phyloP scores from a whole-genome alignment of 805 yeast genomes.

The Metschnikowia reukaufii region DNA sequence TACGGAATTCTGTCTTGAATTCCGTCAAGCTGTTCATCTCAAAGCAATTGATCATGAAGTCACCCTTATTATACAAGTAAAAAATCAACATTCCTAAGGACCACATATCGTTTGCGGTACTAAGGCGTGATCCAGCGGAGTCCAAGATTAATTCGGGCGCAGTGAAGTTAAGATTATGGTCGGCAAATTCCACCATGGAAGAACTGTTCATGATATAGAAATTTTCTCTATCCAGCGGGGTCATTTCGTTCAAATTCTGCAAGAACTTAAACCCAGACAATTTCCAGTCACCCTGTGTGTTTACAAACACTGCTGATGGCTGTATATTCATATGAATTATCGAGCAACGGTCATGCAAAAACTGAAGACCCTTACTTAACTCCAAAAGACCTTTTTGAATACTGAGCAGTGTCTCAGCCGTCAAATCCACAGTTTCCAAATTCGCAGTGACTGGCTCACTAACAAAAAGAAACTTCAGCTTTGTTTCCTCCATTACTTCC shows the following conservation, averaged over 20 bases:
- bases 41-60: conserved; percentile 40
- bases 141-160: conserved; percentile 85
- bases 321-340: conserved; percentile 75
- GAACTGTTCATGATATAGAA: conserved; percentile 71
- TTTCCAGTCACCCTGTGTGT: conserved; percentile 92
- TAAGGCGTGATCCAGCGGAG: conserved; percentile 45
- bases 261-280: conserved; percentile 64
- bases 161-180: conserved; percentile 66
- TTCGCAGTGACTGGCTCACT: conserved; percentile 73
- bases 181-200: conserved; percentile 76
- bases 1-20: conserved; percentile 54
- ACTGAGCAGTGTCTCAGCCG: conserved; percentile 62
- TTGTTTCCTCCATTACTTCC: conserved; percentile 89
- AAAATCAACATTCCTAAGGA: conserved; percentile 77
- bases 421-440: conserved; percentile 38
- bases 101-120: conserved; percentile 76
- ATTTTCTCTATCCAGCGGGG: conserved; percentile 50
- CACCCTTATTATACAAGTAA: conserved; percentile 61
- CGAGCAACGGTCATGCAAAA: conserved; percentile 75
- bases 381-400: conserved; percentile 84
- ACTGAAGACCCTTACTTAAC: conserved; percentile 72
- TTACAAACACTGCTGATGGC: conserved; percentile 76
- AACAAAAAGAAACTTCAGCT: conserved; percentile 74
- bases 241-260: conserved; percentile 50
- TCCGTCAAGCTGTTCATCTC: conserved; percentile 55